A percentile compares a stretch with the other conserved stretches of the same genome.
Conservation (phyloP, 2,329 filamentous ascomycete genomes). For the Aureobasidium sp. region DNA sequence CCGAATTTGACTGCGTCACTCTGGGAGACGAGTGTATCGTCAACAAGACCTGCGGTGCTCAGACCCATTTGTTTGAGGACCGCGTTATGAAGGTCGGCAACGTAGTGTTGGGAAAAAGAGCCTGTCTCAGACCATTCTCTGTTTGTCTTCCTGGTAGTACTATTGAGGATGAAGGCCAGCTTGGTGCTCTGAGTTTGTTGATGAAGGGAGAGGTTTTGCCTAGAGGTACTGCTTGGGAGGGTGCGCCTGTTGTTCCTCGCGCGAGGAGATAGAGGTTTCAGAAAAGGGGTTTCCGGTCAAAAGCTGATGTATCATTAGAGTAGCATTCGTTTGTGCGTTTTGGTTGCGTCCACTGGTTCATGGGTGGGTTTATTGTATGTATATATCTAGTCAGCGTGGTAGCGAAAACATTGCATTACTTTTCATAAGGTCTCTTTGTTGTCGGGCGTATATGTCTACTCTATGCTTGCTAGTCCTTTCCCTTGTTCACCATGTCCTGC, state of each 20-base stretch:
- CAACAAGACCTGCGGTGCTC: neutral
- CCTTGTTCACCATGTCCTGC: no score
- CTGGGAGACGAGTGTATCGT: neutral
- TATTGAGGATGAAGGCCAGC: neutral
- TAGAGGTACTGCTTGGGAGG: neutral
- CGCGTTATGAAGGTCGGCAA: neutral
- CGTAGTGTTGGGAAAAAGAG: neutral
- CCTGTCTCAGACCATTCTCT: neutral
- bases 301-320: neutral
- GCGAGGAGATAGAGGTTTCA: neutral
- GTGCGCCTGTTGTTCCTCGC: neutral
- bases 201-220: constrained; percentile 3
- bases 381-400: neutral
- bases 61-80: neutral
- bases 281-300: neutral
- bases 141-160: neutral
- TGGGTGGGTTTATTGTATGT: neutral
- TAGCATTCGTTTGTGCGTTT: neutral
- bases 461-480: neutral
- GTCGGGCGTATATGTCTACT: neutral
- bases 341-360: neutral
- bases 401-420: neutral
- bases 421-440: no score
- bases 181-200: neutral
- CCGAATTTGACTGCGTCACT: neutral